Base-by-base conservation (phyloP, 106 monocot species). In the Vanilla planifolia region DNA sequence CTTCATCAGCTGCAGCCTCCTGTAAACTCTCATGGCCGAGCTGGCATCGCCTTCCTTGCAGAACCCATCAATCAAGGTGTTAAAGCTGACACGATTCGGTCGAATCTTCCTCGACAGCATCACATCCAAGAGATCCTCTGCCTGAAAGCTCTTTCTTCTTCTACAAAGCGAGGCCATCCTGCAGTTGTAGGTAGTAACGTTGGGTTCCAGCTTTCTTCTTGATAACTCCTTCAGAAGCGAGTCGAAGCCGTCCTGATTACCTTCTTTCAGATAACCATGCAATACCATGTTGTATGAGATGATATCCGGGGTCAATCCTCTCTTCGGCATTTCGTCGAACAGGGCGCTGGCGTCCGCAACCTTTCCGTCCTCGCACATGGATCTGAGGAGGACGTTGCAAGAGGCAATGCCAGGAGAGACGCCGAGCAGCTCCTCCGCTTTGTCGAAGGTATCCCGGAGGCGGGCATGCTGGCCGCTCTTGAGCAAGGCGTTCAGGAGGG, bases 111-210 rank as follows among this genome's bases (percentile, higher is more conserved):
- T 79, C 13, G 64, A 59, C 8, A 11, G 27, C 93, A 93, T 85
- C 42, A 65, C 68, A 45, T 93, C 85, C n/a, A 93, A 39, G 56
- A 89, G 26, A 39, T 79, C 83, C 62, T 69, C 81, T 2, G 93
- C 93, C 24, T 79, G 71, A 5, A 45, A 58, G 42, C 61, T 73
- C 57, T 60, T 71, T n/a, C 74, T 76, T 26, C 68, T 68, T 1
- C 19, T 40, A 47, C 86, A 91, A 10, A 80, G 73, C 21, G 43
- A 33, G 0, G 72, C 25, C 5, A 91, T 80, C 59, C 79, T 70
- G 59, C 68, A 75, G 25, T 82, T 79, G 48, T 68, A 91, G n/a
- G 90, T 83, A 1, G 14, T 30, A 7, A 77, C 59, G 48, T 83
- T 60, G 3, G 68, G 77, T 2, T 57, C 75, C 27, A 90, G 24